Evolutionary conservation across 371 early-diverging fungal genomes (phyloP), one percentile per base, ranked within the genome.

Genomic region (Cokeromyces recurvatus): DNA sequence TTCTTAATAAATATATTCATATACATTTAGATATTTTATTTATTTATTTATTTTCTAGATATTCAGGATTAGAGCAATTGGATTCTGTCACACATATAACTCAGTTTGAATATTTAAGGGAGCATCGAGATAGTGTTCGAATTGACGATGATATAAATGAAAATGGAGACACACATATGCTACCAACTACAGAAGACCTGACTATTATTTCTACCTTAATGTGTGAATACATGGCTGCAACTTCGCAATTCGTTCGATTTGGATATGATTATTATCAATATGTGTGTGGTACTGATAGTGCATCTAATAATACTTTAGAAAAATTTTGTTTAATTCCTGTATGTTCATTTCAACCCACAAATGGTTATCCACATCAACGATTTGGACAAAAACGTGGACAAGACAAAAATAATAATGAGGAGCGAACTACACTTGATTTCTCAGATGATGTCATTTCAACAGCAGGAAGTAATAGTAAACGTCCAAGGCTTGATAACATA

Each of bases 281-380:
- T 2, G 66, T 72, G 1, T 72, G 72, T 48, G 66, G 62, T 11
- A 46, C 57, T 10, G 66, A 68, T 10, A 50, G 53, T 4, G 16
- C 32, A 15, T 16, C 39, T 2, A 44, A 31, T 14, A 23, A 15
- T 9, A 23, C 35, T 2, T 57, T 66, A n/a, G 62, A 65, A 46
- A 68, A 66, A 45, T 50, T 64, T 1, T 72, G 72, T 40, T 43
- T 72, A 32, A 72, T 72, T 32, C 72, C 72, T 11, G 61, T 72
- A 24, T 72, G 72, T 35, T 56, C 68, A 4, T 60, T 71, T 25
- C 71, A 62, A 25, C 64, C 70, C 1, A 53, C 35, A 4, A 42
- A 46, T 15, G 37, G 32, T 16, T 9, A 31, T 12, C 19, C 15
- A 35, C n/a, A n/a, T n/a, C 15, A 31, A 16, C 24, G 32, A 14